Evolutionary conservation across 2,329 filamentous ascomycete genomes (phyloP).

Genomic region (Coniella lustricola): DNA sequence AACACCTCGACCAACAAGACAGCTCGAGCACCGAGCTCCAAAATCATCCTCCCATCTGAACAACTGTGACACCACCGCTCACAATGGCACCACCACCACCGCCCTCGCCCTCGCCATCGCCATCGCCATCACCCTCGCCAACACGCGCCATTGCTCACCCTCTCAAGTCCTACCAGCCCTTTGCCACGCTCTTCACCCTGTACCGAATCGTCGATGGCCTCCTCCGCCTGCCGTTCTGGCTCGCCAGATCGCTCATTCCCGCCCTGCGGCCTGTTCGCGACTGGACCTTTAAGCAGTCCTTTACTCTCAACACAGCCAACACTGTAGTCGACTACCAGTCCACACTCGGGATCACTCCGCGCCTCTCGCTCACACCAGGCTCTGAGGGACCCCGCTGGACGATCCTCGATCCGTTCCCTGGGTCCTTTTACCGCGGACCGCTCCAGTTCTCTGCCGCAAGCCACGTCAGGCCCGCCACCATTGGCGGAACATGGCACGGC

Average conservation of each 20-base stretch:
- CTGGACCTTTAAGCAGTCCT: conserved; percentile 14
- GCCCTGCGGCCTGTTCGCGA: conserved; percentile 11
- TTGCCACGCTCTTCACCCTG: conserved; percentile 12
- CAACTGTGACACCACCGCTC: no score
- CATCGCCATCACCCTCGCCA: no score
- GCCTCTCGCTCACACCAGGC: conserved; percentile 7
- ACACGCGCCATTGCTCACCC: conserved; percentile 7
- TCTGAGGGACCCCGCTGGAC: conserved; percentile 10
- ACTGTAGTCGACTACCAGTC: not conserved
- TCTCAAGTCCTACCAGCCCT: conserved; percentile 12
- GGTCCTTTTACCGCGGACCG: conserved; percentile 18
- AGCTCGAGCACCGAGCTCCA: no score
- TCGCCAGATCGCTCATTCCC: conserved; percentile 12
- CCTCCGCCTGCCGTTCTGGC: conserved; percentile 12
- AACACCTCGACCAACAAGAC: no score
- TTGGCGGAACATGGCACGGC: conserved; percentile 22
- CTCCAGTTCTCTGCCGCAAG: conserved; percentile 5
- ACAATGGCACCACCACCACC: not conserved
- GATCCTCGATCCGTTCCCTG: conserved; percentile 39
- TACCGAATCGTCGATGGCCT: conserved; percentile 1
- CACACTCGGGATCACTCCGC: conserved; percentile 9
- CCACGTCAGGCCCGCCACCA: conserved; percentile 10
- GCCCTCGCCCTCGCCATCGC: no score
- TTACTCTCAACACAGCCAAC: conserved; percentile 6
- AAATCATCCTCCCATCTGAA: no score